These are phyloP conservation scores for Adansonia madagascariensis DNA, from an alignment of 441 rosid genomes.

Conservation along the genomic window DNA sequence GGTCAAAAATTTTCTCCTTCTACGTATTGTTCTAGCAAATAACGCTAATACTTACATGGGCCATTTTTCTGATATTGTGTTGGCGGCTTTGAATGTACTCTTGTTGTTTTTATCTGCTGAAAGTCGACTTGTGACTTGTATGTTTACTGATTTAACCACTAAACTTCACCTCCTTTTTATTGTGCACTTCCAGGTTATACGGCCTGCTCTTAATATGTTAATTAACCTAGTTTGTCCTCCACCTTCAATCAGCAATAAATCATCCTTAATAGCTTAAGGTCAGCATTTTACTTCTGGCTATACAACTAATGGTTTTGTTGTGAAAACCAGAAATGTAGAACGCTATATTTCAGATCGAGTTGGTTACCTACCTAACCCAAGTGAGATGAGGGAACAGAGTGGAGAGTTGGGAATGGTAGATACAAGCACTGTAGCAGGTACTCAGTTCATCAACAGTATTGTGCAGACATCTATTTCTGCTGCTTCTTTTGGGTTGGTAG, in stretches of 20 bases:
- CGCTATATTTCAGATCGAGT: conserved; percentile 47
- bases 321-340: conserved; percentile 52
- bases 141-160: not conserved
- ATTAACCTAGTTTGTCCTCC: conserved; percentile 98
- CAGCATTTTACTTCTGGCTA: conserved; percentile 60
- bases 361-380: conserved; percentile 44
- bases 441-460: conserved; percentile 50
- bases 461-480: conserved; percentile 67
- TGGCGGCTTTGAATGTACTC: conserved; percentile 6
- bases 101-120: not conserved
- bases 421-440: conserved; percentile 43
- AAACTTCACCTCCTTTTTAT: conserved; percentile 10
- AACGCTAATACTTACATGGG: not conserved
- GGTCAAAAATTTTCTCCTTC: too few species aligned
- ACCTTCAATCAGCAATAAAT: conserved; percentile 94
- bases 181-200: conserved; percentile 70
- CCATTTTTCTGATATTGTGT: not conserved
- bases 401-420: conserved; percentile 55
- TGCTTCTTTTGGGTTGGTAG: conserved; percentile 88
- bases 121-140: not conserved
- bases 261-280: conserved; percentile 63
- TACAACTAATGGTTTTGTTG: conserved; percentile 40
- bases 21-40: conserved; percentile 1
- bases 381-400: conserved; percentile 58
- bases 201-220: conserved; percentile 88